phyloP scores from a whole-genome alignment of 2,329 filamentous ascomycete genomes.

The Botrytis cinerea region DNA sequence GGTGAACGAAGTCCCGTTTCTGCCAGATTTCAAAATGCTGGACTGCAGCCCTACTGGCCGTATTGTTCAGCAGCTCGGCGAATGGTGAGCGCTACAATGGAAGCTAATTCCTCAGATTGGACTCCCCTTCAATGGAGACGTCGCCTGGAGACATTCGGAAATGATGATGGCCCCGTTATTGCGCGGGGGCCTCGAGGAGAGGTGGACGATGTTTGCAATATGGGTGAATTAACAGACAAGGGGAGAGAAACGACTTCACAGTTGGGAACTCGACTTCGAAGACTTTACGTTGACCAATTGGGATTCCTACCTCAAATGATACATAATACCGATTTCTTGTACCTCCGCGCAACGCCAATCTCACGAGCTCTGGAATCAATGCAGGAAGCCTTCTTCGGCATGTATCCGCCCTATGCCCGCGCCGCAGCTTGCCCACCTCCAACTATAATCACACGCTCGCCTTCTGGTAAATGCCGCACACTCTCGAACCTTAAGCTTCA shows the following conservation, averaged over 20 bases:
- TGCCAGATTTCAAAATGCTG: constrained; percentile 81
- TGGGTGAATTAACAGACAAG: constrained; percentile 73
- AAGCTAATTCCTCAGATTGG: constrained; percentile 48
- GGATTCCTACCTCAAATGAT: constrained; percentile 66
- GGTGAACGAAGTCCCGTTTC: constrained; percentile 83
- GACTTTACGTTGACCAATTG: constrained; percentile 74
- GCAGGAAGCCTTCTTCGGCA: constrained; percentile 72
- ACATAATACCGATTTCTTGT: constrained; percentile 59
- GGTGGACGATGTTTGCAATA: constrained; percentile 79
- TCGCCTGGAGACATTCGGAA: constrained; percentile 79
- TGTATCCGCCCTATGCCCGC: constrained; percentile 64
- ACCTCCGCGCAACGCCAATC: constrained; percentile 73
- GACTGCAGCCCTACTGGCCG: constrained; percentile 74
- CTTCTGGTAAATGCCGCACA: constrained; percentile 42
- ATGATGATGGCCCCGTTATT: constrained; percentile 67
- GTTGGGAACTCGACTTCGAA: constrained; percentile 67
- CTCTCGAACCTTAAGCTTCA: background rate
- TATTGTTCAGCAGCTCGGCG: constrained; percentile 80
- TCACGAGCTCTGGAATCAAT: constrained; percentile 76
- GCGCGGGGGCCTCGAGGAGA: constrained; percentile 68
- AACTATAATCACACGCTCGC: constrained; percentile 64
- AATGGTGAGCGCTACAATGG: constrained; percentile 62
- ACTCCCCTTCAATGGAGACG: constrained; percentile 59
- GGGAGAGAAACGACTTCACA: constrained; percentile 71
- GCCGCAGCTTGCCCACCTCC: constrained; percentile 58